phyloP scores from a whole-genome alignment of 106 monocot genomes.

The Dioscorea dumetorum region DNA sequence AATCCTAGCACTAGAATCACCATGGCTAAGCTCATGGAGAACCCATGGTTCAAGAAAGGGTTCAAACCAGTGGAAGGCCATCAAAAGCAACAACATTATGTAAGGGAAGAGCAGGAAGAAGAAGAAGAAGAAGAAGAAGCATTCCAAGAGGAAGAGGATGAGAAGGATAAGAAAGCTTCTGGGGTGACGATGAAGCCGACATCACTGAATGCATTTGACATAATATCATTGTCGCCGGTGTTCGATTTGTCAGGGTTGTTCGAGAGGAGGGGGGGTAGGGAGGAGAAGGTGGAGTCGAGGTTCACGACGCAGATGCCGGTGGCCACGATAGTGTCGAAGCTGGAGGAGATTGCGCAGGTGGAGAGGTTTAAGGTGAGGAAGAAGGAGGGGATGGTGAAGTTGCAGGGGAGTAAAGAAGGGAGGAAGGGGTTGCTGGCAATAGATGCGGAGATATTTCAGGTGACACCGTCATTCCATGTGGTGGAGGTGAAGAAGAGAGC shows the following conservation, averaged over 20 bases:
- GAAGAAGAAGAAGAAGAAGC: constrained; percentile 29
- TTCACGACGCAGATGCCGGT: constrained; percentile 54
- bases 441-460: constrained; percentile 78
- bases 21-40: constrained; percentile 33
- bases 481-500: constrained; percentile 73
- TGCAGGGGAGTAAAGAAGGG: constrained; percentile 58
- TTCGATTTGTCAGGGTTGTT: constrained; percentile 68
- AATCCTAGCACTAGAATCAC: constrained; percentile 38
- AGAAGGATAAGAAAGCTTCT: not conserved
- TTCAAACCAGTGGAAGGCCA: constrained; percentile 27
- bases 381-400: constrained; percentile 53
- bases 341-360: constrained; percentile 57
- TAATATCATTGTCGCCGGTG: constrained; percentile 52
- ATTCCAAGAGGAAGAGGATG: constrained; percentile 12
- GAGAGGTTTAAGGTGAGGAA: constrained; percentile 64
- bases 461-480: constrained; percentile 52
- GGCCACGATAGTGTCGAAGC: constrained; percentile 49
- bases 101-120: not conserved
- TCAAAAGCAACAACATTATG: not conserved
- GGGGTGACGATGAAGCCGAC: constrained; percentile 10
- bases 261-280: constrained; percentile 23
- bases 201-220: constrained; percentile 56
- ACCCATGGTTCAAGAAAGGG: constrained; percentile 55
- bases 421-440: constrained; percentile 61
- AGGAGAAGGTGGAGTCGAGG: constrained; percentile 18